Evolutionary conservation across 2,329 filamentous ascomycete genomes (phyloP).

Genomic region (Karstenula rhodostoma): DNA sequence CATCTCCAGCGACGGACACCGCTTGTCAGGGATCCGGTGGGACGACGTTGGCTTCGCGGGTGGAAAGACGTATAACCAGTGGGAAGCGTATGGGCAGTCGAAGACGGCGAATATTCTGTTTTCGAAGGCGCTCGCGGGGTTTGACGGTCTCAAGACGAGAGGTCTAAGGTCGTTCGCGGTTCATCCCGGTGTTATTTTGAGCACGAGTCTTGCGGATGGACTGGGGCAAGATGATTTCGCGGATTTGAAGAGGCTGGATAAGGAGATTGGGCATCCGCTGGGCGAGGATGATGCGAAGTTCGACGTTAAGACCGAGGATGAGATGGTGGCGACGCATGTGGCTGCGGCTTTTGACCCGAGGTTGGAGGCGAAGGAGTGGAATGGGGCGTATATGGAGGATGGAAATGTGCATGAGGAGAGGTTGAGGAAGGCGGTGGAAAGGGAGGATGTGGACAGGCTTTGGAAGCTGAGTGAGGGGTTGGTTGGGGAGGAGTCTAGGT

Average conservation of each 20-base stretch:
- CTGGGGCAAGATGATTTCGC: conserved; percentile 32
- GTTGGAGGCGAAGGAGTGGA: conserved; percentile 24
- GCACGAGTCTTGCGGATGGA: conserved; percentile 32
- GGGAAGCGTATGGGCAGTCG: conserved; percentile 60
- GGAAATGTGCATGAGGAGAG: conserved; percentile 28
- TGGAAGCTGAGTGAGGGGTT: conserved; percentile 46
- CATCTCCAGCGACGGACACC: conserved; percentile 52
- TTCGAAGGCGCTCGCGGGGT: conserved; percentile 31
- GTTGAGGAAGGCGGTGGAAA: conserved; percentile 29
- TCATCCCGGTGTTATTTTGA: conserved; percentile 39
- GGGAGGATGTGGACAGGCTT: conserved; percentile 36
- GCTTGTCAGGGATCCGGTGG: conserved; percentile 51
- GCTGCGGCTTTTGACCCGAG: conserved; percentile 41
- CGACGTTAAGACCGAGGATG: conserved; percentile 35
- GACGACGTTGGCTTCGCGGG: conserved; percentile 54
- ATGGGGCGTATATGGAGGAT: conserved; percentile 40
- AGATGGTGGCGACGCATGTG: conserved; percentile 42
- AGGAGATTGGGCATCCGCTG: conserved; percentile 28
- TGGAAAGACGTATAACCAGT: conserved; percentile 51
- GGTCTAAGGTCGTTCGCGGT: conserved; percentile 39
- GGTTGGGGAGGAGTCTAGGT: conserved; percentile 35
- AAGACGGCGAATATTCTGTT: conserved; percentile 61
- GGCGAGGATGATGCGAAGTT: conserved; percentile 21
- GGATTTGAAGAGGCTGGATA: conserved; percentile 26
- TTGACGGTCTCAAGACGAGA: conserved; percentile 22